phyloP scores from a whole-genome alignment of 371 early-diverging fungal species.

The Choanephora cucurbitarum region DNA sequence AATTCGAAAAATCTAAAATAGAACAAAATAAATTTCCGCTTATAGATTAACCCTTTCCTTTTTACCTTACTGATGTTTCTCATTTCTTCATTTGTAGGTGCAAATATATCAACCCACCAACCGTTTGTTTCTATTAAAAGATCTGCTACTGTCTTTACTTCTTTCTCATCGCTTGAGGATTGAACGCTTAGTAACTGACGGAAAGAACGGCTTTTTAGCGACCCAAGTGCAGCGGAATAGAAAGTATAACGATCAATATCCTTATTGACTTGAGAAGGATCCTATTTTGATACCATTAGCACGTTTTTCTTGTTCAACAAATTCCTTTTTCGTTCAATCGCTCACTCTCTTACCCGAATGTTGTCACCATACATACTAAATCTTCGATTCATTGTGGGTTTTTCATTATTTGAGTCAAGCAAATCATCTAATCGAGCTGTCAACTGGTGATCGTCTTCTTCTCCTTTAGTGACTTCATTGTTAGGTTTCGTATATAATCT shows the following conservation, averaged over 20 bases:
- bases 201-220: constrained; percentile 51
- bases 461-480: constrained; percentile 4
- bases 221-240: constrained; percentile 56
- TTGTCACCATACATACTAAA: constrained; percentile 36
- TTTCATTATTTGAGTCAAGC: constrained; percentile 11
- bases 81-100: constrained; percentile 84
- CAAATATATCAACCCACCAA: constrained; percentile 90
- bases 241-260: constrained; percentile 55
- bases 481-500: constrained; percentile 8
- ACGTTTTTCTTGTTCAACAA: not conserved
- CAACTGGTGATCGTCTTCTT: constrained; percentile 12
- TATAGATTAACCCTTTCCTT: too few relatives aligned
- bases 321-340: not conserved
- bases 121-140: constrained; percentile 47
- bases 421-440: constrained; percentile 26
- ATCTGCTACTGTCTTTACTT: constrained; percentile 30
- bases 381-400: constrained; percentile 11
- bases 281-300: constrained; percentile 19
- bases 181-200: constrained; percentile 36
- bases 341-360: constrained; percentile 17
- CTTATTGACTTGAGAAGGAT: constrained; percentile 29
- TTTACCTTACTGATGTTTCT: constrained; percentile 63
- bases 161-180: constrained; percentile 17
- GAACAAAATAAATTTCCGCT: not conserved
- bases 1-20: constrained; percentile 55